Base-by-base conservation (phyloP, 345 rosid species). In the Zanthoxylum bungeanum region DNA sequence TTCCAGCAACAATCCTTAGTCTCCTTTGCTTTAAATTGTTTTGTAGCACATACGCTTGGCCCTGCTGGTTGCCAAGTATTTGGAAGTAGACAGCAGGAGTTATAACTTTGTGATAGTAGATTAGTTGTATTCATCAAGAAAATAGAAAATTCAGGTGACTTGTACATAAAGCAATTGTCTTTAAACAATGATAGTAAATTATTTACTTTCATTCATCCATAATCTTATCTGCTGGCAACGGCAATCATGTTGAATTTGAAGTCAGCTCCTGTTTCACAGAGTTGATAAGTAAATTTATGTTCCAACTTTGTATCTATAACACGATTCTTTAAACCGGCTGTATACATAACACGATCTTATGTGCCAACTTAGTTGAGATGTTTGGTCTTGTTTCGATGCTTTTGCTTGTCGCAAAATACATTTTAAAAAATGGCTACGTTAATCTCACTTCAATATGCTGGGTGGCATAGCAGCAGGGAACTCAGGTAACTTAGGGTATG, bases 151-250 rank as follows among this genome's bases (percentile, higher is more conserved):
- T 66, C 42, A 27, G 66, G 44, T 24, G 57, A 27, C 55, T 68
- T 63, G 78, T 30, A 33, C 57, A 73, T 53, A 25, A 57, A 61
- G 17, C 49, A 67, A 3, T 22, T 22, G 9, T 14, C 36, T 51
- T 21, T 21, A 49, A 39, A 40, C 64, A 40, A 21, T 39, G 28
- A 64, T 28, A 44, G 5, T 21, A 9, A 37, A 61, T 44, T 34
- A 28, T 61, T 60, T 33, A 30, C 3, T 3, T 63, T 27, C 25
- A 63, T 61, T 61, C 28, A 16, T 37, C 4, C n/a, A 31, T 39
- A 25, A 11, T 8, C 16, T 25, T 11, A 31, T 27, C 60, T 27
- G 30, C 60, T 4, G 60, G 60, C 19, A 55, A 12, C 3, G 6
- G 5, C 17, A 53, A 24, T 53, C 4, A 24, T 7, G 57, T 52